Percentiles rank a stretch among this genome's conserved stretches.
Conservation (phyloP, 306 rosid species). For the Oxytropis ochrocephala region DNA sequence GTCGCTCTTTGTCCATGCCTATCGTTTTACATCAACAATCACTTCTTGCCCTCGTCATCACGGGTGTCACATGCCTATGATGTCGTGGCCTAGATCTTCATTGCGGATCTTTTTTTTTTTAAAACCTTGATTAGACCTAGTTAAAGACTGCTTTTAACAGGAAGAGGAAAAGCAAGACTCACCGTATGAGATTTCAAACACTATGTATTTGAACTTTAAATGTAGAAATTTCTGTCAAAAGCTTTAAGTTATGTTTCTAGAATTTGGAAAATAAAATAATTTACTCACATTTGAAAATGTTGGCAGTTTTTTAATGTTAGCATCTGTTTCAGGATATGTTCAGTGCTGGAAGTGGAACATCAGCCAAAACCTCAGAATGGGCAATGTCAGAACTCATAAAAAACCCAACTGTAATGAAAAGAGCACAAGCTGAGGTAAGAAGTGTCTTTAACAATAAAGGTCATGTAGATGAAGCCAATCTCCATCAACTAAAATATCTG, state of each 20-base stretch:
- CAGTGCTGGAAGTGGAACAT: slow-evolving; percentile 35
- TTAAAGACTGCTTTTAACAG: no score
- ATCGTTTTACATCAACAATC: no score
- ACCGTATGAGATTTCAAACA: no score
- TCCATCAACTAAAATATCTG: slow-evolving; percentile 5
- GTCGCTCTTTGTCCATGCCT: no score
- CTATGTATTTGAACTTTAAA: no score
- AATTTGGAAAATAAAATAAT: not conserved
- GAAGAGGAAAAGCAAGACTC: no score
- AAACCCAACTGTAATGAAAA: slow-evolving; percentile 31
- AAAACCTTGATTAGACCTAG: no score
- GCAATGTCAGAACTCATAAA: slow-evolving; percentile 40
- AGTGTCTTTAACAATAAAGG: slow-evolving; percentile 15
- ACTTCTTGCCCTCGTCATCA: no score
- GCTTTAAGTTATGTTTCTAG: not conserved
- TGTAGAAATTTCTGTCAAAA: not conserved
- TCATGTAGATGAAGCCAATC: slow-evolving; percentile 13
- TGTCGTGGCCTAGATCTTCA: no score
- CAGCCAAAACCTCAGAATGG: slow-evolving; percentile 29
- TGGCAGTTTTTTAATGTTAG: not conserved
- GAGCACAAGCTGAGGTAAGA: slow-evolving; percentile 36
- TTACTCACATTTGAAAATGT: not conserved
- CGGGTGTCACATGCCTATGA: no score
- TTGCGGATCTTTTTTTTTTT: no score
- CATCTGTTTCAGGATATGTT: slow-evolving; percentile 32